Evolutionary conservation across 2,329 filamentous ascomycete species (phyloP).

Genomic region (Aureobasidium mangrovei): DNA sequence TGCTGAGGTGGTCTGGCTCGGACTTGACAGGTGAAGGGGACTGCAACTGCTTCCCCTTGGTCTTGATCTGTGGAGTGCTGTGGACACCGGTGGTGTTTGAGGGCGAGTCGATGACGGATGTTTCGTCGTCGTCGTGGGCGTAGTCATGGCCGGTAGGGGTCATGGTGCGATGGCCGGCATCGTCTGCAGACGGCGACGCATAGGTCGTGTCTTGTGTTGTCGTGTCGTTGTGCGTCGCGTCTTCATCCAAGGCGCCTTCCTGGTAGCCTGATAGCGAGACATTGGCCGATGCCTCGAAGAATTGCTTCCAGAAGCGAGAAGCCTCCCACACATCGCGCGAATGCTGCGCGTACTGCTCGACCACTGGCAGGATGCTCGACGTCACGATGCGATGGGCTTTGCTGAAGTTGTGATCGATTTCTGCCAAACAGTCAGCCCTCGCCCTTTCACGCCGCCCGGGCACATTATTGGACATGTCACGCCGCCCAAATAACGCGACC

Average conservation of each 20-base stretch:
- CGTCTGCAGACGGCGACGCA: conserved; percentile 18
- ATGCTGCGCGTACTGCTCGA: conserved; percentile 91
- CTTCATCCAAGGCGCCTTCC: conserved; percentile 58
- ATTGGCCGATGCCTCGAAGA: conserved; percentile 97
- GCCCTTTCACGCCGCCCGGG: no score
- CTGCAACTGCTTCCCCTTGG: background rate
- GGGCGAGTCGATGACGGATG: conserved; percentile 58
- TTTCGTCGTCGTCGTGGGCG: conserved; percentile 30
- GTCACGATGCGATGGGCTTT: conserved; percentile 94
- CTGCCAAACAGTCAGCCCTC: conserved; percentile 36
- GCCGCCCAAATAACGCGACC: background rate
- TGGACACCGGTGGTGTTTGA: conserved; percentile 38
- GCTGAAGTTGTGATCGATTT: conserved; percentile 98
- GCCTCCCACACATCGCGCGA: conserved; percentile 94
- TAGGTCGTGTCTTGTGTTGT: conserved; percentile 18
- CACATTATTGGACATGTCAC: background rate
- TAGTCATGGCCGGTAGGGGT: conserved; percentile 31
- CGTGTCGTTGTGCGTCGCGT: conserved; percentile 35
- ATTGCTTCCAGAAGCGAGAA: conserved; percentile 94
- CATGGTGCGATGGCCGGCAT: conserved; percentile 24
- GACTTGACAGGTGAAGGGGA: conserved; percentile 17
- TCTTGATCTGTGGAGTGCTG: conserved; percentile 48
- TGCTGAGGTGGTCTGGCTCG: conserved; percentile 22
- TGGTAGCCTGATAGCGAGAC: conserved; percentile 94
- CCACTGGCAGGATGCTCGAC: conserved; percentile 80